Base-by-base conservation (phyloP, 352 stramenopile genomes). In the Globisporangium apiculatum region DNA sequence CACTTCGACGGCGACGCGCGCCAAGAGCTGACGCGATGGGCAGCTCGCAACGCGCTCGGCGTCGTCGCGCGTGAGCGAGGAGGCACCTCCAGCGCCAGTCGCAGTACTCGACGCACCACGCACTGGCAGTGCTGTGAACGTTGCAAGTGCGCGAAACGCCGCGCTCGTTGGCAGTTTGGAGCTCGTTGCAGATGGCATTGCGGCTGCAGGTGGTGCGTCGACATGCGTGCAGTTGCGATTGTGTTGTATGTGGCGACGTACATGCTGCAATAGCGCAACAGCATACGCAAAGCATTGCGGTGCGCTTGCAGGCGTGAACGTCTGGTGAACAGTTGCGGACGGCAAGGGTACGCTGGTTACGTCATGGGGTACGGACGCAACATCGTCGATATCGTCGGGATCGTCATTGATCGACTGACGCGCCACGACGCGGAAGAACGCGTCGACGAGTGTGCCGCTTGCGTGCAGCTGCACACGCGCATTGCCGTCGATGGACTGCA, bases 401-500 rank as follows among this genome's bases (percentile, higher is more conserved):
- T 24, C 18, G 31, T 10, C 38, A 3, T 58, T 48, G 9, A 55
- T 35, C 3, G 18, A n/a, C 53, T 75, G 79, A 15, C 40, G 40
- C 40, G 83, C 66, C 17, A 70, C 64, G 24, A 79, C 58, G 5
- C 67, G 18, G 48, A 67, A 81, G 53, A 62, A 69, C 0, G 78
- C 10, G 7, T 83, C 67, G 5, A 75, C 67, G 10, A 86, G n/a
- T 35, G 65, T 66, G 5, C 59, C 73, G 59, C 62, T 74, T 11
- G 53, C 17, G 52, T 76, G 66, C 45, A 86, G 46, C 17, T 53
- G 55, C 40, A 83, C 68, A 50, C 72, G 70, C 18, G 79, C 77
- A 7, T 70, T 67, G 18, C 82, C 77, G n/a, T 89, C 82, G 15
- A 87, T 72, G 11, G 82, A 91, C 48, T 76, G 68, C 54, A 91